Base-by-base conservation (phyloP, 176 grass and related monocot genomes). In the Carex cristatella region DNA sequence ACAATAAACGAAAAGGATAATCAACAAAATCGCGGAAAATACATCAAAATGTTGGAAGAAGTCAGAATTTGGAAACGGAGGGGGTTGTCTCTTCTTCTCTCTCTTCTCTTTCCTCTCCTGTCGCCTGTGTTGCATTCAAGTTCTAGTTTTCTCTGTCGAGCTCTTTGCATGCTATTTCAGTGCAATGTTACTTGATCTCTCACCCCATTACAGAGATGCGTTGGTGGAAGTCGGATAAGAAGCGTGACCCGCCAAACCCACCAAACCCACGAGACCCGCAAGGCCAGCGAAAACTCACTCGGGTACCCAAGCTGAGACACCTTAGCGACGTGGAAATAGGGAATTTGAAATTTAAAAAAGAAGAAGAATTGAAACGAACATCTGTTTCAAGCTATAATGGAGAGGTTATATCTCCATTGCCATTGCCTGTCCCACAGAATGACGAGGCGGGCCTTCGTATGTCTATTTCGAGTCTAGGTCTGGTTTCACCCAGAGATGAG, bases 321-420 rank as follows among this genome's bases (percentile, higher is more conserved):
- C 83, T 89, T 38, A 88, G 82, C 40, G 91, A 94, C 48, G 54
- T 86, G 38, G 95, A 90, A 46, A 80, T 89, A 56, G 90, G 90
- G 62, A 82, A 67, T 59, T 86, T 91, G 69, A 85, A 65, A 35
- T 66, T 90, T 61, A 66, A 76, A 55, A 55, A 87, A 54, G 77
- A 90, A 49, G 65, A 84, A 33, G 54, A 86, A 18, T 63, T 79
- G 63, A 78, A 3, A 40, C 84, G 57, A 18, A 23, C 64, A 55
- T 65, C 32, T 30, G 79, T 64, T 40, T 72, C 86, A 46, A 13
- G 72, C 85, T 18, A 68, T 23, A 59, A 75, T 28, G 86, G 83
- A 10, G 54, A 84, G 44, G 82, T 84, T 77, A 87, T 86, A 19
- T 86, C 93, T 59, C 87, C 96, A 46, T 86, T 88, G 80, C 91